A percentile compares a stretch with the other conserved stretches of the same genome.
These are phyloP conservation scores for Solanum virginianum DNA, from an alignment of 257 asterid genomes.

Conservation along the genomic window DNA sequence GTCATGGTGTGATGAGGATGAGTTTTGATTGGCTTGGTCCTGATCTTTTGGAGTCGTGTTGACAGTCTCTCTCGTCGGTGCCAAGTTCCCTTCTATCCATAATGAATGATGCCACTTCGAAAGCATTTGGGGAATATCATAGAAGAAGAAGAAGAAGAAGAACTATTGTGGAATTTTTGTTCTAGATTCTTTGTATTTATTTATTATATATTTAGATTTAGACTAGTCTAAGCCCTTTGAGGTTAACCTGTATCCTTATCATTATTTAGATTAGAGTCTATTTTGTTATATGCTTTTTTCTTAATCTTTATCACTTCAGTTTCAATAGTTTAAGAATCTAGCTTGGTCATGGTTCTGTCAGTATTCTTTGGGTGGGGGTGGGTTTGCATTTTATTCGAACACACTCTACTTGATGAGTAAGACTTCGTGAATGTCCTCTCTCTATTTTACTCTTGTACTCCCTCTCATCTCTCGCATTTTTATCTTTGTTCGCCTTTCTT, in stretches of 20 bases:
- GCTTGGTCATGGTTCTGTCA: neutral
- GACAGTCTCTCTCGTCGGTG: neutral
- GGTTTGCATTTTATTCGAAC: neutral
- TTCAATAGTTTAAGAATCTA: neutral
- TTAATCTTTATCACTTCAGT: neutral
- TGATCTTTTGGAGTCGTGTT: neutral
- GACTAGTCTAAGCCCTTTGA: neutral
- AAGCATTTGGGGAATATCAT: neutral
- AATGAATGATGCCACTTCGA: neutral
- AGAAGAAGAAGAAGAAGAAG: neutral
- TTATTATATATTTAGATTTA: neutral
- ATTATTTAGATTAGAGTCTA: neutral
- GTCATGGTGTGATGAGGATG: neutral
- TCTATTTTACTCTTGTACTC: neutral
- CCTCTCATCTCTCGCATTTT: neutral
- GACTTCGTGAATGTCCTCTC: neutral
- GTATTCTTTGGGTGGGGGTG: neutral
- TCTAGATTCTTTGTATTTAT: neutral
- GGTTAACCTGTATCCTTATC: neutral
- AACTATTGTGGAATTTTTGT: neutral
- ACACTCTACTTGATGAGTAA: neutral
- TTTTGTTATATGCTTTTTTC: neutral
- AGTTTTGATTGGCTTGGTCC: neutral
- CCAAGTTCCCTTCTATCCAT: neutral
- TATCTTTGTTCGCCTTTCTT: neutral